phyloP scores from a whole-genome alignment of 306 rosid genomes.

The cucumber (Cucumis sativus) region Cucumber_9930_V3 NC_026656.2:7861501-7862000 shows the following conservation, averaged over 20 bases:
- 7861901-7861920: not conserved
- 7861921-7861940: not conserved
- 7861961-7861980: not conserved
- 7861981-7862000: not conserved
- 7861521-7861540: too few relatives aligned
- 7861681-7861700: not conserved
- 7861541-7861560: too few relatives aligned
- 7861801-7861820: not conserved
- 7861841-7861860: not conserved
- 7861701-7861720: not conserved
- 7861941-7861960: not conserved
- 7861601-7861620: too few relatives aligned
- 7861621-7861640: too few relatives aligned
- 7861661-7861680: not conserved
- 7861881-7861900: not conserved
- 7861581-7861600: too few relatives aligned
- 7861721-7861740: not conserved
- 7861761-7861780: not conserved
- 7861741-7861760: not conserved
- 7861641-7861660: too few relatives aligned
- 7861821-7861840: not conserved
- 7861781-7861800: not conserved
- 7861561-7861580: too few relatives aligned
- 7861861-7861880: not conserved
- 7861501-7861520: not conserved